Evolutionary conservation across 495 filamentous ascomycete species (phyloP), one percentile per base, ranked within the genome.

Genomic region (Penicillium salamii): DNA sequence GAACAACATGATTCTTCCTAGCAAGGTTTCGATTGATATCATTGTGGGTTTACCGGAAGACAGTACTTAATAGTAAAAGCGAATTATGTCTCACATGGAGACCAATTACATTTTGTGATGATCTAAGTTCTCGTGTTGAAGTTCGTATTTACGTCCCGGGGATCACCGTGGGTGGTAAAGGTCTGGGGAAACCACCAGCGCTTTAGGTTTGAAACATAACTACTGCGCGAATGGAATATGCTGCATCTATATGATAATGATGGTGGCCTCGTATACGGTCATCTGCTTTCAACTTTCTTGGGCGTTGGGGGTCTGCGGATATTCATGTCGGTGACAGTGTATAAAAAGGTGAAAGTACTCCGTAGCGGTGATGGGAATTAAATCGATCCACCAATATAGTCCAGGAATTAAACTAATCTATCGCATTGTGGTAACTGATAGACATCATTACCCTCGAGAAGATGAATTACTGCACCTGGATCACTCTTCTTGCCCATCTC

Each of bases 181-280:
- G 7, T 48, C 45, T 31, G 45, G 45, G 52, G 32, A 23, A 45
- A 44, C n/a, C 15, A 24, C 26, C 24, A 54, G 31, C 14, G 5
- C 12, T 15, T 15, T 42, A 36, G 13, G 42, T 36, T 32, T 35
- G 24, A 26, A 19, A 42, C 18, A 43, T 37, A 8, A n/a, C n/a
- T n/a, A n/a, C n/a, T n/a, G n/a, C n/a, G n/a, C n/a, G n/a, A n/a
- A n/a, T n/a, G n/a, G n/a, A n/a, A n/a, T n/a, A n/a, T n/a, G n/a
- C n/a, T n/a, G 23, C 3, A 26, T 26, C 8, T 26, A 8, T 13
- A n/a, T 23, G n/a, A 29, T 34, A 29, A 48, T 54, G 41, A 33
- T 1, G 31, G 24, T 33, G 33, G 21, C 40, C 49, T 63, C 60
- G 57, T 58, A 50, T 54, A 52, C 28, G 46, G 55, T 58, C 57